These are phyloP conservation scores for Golubevia pallescens DNA, from an alignment of 1,284 basidiomycete genomes.

Conservation along the genomic window DNA sequence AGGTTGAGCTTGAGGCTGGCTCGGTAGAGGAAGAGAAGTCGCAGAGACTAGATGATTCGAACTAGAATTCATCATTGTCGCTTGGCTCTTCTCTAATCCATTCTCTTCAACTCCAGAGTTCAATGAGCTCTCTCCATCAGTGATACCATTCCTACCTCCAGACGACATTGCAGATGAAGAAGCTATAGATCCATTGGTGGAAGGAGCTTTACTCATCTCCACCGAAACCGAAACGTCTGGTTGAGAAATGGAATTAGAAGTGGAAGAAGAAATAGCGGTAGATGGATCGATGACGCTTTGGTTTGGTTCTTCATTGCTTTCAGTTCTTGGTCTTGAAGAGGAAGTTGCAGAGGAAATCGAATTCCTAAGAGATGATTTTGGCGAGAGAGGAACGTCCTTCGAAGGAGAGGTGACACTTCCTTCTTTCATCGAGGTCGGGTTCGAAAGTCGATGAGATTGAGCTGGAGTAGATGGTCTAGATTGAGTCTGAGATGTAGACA, in stretches of 20 bases:
- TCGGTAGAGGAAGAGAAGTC: neutral
- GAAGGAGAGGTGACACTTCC: neutral
- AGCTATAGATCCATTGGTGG: neutral
- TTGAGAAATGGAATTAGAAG: neutral
- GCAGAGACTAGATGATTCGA: too few species aligned
- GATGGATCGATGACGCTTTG: neutral
- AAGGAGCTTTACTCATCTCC: neutral
- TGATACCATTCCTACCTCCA: neutral
- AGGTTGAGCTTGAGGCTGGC: neutral
- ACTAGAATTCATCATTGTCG: too few species aligned
- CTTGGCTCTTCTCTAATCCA: neutral
- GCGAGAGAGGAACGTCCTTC: neutral
- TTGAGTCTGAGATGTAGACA: neutral
- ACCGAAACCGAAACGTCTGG: neutral
- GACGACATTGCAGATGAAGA: neutral
- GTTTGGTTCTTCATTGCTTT: neutral
- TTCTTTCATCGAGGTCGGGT: neutral
- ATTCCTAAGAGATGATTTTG: neutral
- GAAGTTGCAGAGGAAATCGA: neutral
- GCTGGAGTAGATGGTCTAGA: neutral
- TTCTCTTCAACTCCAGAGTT: neutral
- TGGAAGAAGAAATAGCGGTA: neutral
- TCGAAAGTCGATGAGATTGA: neutral
- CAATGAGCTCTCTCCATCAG: neutral
- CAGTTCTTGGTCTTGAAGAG: conserved; percentile 2